These are phyloP conservation scores for Salix koriyanagi DNA, from an alignment of 345 rosid species.

Conservation along the genomic window DNA sequence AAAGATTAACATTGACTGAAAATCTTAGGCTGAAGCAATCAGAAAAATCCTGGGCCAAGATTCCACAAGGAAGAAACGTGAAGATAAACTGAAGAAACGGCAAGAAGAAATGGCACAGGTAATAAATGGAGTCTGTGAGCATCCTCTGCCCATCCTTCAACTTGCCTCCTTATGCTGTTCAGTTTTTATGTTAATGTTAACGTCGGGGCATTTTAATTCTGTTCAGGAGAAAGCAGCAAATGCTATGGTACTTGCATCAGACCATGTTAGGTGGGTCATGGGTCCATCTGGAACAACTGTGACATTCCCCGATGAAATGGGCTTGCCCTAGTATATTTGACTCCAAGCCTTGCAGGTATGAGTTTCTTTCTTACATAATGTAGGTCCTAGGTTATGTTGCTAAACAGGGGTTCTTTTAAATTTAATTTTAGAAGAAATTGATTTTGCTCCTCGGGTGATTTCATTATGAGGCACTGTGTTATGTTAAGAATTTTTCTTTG, in stretches of 20 bases:
- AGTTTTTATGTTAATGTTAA: neutral
- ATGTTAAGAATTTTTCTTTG: neutral
- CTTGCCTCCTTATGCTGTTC: neutral
- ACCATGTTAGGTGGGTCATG: slow-evolving; percentile 27
- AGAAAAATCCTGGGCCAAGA: slow-evolving; percentile 29
- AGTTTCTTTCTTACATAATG: neutral
- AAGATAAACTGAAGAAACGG: slow-evolving; percentile 28
- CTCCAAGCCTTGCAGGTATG: slow-evolving; percentile 27
- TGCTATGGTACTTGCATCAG: slow-evolving; percentile 11
- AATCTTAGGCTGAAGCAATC: slow-evolving; percentile 26
- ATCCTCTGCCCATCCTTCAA: neutral
- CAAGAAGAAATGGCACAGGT: slow-evolving; percentile 27
- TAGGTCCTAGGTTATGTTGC: neutral
- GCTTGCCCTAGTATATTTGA: slow-evolving; percentile 28
- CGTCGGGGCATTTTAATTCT: neutral
- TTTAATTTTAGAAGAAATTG: neutral
- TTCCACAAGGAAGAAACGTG: slow-evolving; percentile 25
- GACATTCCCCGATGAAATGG: slow-evolving; percentile 25
- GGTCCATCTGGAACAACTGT: slow-evolving; percentile 32
- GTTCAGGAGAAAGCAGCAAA: slow-evolving; percentile 25
- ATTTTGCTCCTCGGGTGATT: neutral
- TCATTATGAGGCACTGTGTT: neutral
- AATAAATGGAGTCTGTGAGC: neutral
- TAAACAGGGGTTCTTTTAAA: neutral
- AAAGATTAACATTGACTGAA: neutral